These are phyloP conservation scores for Geotrichum klebahnii DNA, from an alignment of 1,139 yeast species.

Conservation along the genomic window DNA sequence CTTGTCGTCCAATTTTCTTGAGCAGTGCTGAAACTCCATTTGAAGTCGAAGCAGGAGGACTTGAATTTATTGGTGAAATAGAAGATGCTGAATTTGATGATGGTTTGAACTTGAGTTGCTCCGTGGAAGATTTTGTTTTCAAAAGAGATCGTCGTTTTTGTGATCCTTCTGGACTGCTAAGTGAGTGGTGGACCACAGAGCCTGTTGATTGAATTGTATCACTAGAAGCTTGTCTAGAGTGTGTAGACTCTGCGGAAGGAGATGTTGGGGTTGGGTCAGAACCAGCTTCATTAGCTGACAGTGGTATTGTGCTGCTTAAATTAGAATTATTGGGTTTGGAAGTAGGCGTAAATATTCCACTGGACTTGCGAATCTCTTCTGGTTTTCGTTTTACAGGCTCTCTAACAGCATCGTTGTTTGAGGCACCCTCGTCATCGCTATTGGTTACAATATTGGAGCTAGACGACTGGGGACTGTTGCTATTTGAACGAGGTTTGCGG, in stretches of 20 bases:
- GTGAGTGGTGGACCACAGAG: conserved; percentile 7
- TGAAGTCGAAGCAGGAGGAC: not conserved
- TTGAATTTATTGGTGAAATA: not conserved
- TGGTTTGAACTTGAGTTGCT: conserved; percentile 7
- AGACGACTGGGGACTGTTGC: conserved; percentile 11
- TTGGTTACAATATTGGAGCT: conserved; percentile 9
- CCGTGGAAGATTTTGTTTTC: conserved; percentile 8
- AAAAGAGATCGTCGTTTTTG: conserved; percentile 9
- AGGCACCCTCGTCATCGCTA: conserved; percentile 10
- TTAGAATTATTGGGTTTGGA: conserved; percentile 1
- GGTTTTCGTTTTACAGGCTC: not conserved
- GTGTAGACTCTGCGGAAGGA: not conserved
- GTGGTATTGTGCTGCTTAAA: not conserved
- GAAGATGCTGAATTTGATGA: not conserved
- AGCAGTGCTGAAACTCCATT: not conserved
- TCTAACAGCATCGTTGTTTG: not conserved
- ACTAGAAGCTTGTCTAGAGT: conserved; percentile 4
- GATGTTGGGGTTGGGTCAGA: not conserved
- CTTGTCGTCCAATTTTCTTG: not conserved
- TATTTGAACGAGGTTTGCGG: conserved; percentile 10
- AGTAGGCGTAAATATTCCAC: conserved; percentile 2
- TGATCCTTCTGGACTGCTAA: conserved; percentile 7
- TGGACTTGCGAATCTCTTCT: not conserved
- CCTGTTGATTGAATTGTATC: conserved; percentile 7
- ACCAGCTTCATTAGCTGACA: not conserved